Conservation (phyloP, 352 stramenopile species). For the Pilasporangium apinafurcum region DNA sequence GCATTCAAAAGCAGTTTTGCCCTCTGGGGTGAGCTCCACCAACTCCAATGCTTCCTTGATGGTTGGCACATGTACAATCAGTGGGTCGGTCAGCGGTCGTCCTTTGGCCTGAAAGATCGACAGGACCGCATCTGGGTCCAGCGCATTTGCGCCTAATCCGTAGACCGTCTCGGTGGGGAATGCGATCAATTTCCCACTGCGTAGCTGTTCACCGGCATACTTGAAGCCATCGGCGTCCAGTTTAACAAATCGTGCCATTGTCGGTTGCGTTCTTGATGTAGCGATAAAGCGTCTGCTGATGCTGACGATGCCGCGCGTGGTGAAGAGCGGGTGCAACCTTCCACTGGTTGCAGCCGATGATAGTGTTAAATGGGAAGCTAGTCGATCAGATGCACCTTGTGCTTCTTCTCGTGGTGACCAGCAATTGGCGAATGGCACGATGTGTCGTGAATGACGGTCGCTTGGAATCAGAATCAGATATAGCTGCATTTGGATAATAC, state of each 20-base stretch:
- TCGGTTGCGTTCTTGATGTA: too few species aligned
- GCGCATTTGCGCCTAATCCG: conserved; percentile 95
- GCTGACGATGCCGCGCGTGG: too few species aligned
- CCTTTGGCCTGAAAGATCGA: conserved; percentile 96
- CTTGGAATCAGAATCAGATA: too few species aligned
- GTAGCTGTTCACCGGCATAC: conserved; percentile 58
- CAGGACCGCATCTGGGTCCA: conserved; percentile 90
- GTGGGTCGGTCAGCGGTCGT: conserved; percentile 93
- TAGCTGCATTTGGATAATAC: too few species aligned
- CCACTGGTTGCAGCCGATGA: too few species aligned
- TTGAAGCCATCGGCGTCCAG: conserved; percentile 37
- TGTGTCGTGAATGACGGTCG: too few species aligned
- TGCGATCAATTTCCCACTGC: conserved; percentile 73
- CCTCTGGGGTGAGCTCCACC: conserved; percentile 72
- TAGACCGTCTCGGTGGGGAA: conserved; percentile 99
- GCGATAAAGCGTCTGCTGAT: too few species aligned
- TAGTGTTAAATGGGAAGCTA: too few species aligned
- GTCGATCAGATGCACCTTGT: too few species aligned
- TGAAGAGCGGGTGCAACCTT: too few species aligned
- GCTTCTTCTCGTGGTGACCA: too few species aligned
- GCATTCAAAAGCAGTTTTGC: conserved; percentile 65
- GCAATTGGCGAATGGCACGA: too few species aligned
- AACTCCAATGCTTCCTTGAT: conserved; percentile 85
- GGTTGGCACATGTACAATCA: conserved; percentile 97
- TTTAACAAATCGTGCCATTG: conserved; percentile 44